Base-by-base conservation (phyloP, 306 rosid species). In the Vachellia pachyceras region DNA sequence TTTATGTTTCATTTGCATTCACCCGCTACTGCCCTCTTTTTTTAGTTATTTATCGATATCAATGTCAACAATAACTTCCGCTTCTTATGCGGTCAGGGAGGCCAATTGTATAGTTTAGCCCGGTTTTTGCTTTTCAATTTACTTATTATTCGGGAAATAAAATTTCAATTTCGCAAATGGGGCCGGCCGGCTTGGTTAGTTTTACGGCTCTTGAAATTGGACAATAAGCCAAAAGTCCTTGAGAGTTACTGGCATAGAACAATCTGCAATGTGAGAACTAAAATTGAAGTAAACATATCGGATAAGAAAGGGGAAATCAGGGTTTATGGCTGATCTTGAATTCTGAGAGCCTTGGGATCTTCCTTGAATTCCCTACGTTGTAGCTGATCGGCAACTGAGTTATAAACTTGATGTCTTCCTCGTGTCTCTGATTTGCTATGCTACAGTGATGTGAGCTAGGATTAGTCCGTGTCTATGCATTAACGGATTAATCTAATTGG, bases 381-480 rank as follows among this genome's bases (percentile, higher is more conserved):
- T 10, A 36, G 11, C 39, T 42, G 36, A 71, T 82, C 20, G 33
- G 61, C 33, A 12, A 6, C 50, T n/a, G 42, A 35, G 40, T 67
- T 73, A 37, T 58, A 23, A 67, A 50, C 64, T 47, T 18, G 63
- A 67, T 69, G 18, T 37, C 25, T 66, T 47, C 23, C 18, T 46
- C 35, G 41, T 15, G 35, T 36, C 14, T 74, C 37, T 81, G 54
- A 68, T 65, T 65, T 69, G 33, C 36, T 22, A 22, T 42, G 55
- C 49, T 42, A 44, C 3, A 40, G 72, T 70, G 10, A 29, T 74
- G 75, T 79, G 18, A 79, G 63, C 6, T 61, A 46, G n/a, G 54
- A 58, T 11, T 57, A 44, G 57, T 15, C n/a, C 29, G 44, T 47
- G 7, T 49, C 54, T 13, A 35, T 67, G 45, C 61, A 7, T 25